Evolutionary conservation across 176 grass and related monocot genomes (phyloP).

Genomic region (Saccharum spontaneum): DNA sequence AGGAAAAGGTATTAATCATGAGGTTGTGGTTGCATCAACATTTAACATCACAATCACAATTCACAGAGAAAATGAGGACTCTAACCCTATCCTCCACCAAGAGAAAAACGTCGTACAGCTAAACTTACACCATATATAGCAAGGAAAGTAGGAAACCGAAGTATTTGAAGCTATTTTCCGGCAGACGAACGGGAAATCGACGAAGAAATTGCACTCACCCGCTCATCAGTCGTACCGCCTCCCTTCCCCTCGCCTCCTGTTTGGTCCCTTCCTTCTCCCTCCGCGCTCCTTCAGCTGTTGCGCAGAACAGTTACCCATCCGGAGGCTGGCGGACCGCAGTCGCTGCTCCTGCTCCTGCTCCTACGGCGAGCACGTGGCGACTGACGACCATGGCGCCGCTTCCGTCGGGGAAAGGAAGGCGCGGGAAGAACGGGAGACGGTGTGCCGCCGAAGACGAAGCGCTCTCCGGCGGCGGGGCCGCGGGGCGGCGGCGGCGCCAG

Average conservation of each 20-base stretch:
- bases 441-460: neutral
- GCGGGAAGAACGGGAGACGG: neutral
- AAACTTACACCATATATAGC: neutral
- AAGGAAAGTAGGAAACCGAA: neutral
- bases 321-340: neutral
- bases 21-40: neutral
- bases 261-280: neutral
- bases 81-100: neutral
- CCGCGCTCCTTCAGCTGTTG: neutral
- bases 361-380: neutral
- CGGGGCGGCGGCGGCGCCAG: neutral
- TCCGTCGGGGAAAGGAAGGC: neutral
- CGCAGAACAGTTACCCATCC: neutral
- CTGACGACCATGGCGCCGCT: neutral
- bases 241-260: neutral
- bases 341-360: slow-evolving; percentile 13
- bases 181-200: neutral
- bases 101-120: neutral
- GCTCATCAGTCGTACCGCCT: neutral
- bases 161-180: neutral
- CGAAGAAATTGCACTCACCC: slow-evolving; percentile 6
- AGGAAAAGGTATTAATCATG: neutral
- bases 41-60: neutral
- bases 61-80: neutral
- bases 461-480: too few relatives aligned